Evolutionary conservation across 768 basidiomycete species (phyloP), one percentile per base, ranked within the genome.

Genomic region (Mycena belliarum): DNA sequence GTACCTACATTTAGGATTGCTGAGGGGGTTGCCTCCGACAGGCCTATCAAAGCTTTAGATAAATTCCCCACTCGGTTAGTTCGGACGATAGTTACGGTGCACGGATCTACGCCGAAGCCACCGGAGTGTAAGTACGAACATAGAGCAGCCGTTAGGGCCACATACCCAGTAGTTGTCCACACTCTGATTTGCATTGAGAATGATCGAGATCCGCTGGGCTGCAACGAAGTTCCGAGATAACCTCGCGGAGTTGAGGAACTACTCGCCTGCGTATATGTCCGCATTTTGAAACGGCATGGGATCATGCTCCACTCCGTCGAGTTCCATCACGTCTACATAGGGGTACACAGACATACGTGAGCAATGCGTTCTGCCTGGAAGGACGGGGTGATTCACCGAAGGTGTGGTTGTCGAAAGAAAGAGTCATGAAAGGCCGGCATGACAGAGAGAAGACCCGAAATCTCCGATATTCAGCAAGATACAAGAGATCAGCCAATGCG

Each of bases 361-460:
- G 12, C 6, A 9, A 21, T 6, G 2, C 16, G 12, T 12, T 32
- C 29, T 32, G 12, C 12, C 6, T 32, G 15, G 43, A 16, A n/a
- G n/a, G n/a, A n/a, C n/a, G n/a, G n/a, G n/a, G n/a, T n/a, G 11
- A 49, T 58, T 6, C 6, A 65, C 68, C 68, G 42, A 77, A 67
- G 12, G 69, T 72, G 61, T 79, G 77, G 41, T 68, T 65, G 50
- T 77, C 72, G 46, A 75, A 56, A 7, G 73, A 75, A 66, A 77
- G 72, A 1, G 64, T 71, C 65, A 73, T 74, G 65, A 70, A 73
- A 0, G 77, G 76, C 12, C 76, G 71, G 63, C 84, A 84, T n/a
- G 81, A 73, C 21, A 74, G 73, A 29, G 70, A 67, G 59, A 85
- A 65, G 15, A 84, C 33, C 15, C 82, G 82, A 65, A 84, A 77